Evolutionary conservation across 371 early-diverging fungal genomes (phyloP), one percentile per base, ranked within the genome.

Genomic region (Apophysomyces ossiformis): DNA sequence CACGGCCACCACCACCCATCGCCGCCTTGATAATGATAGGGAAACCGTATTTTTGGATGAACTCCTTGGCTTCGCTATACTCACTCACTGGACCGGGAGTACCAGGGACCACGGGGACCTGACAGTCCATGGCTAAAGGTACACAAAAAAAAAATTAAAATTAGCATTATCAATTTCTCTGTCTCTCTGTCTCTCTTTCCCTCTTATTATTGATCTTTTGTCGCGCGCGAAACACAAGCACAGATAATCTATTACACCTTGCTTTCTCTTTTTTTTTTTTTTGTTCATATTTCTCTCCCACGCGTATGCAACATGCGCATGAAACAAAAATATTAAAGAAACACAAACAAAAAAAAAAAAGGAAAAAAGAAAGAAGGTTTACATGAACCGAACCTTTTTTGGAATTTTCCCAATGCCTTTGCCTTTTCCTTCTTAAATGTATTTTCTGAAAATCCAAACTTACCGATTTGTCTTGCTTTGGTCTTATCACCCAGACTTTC

Each of bases 11-110:
- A 61, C 98, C 96, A 45, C 96, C 96, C 90, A 94, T 93, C 15
- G 96, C 94, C 5, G 96, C 96, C 81, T 99, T 99, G 82, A 98
- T 93, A 64, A 99, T 97, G 65, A 99, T 87, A 0, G 99, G 99
- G 77, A 93, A 92, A 0, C 96, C 96, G 72, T 95, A 77, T 70
- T 90, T 84, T 62, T 82, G 70, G 69, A 93, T 90, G 69, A 97
- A 96, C 0, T 76, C 81, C 57, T 84, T 76, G 5, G 90, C 93
- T 15, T 96, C 91, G 0, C 58, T 73, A 50, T 82, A 72, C 8
- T 85, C 83, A 41, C 80, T 78, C 43, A 96, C 87, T 16, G 97
- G 93, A 7, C 96, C 97, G 59, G 93, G 91, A 32, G 92, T 90
- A 67, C 95, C 94, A 45, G 93, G 93, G 18, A 93, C 92, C n/a